phyloP scores from a whole-genome alignment of 192 early-diverging fungal genomes.

The Borealophlyctis nickersoniae region DNA sequence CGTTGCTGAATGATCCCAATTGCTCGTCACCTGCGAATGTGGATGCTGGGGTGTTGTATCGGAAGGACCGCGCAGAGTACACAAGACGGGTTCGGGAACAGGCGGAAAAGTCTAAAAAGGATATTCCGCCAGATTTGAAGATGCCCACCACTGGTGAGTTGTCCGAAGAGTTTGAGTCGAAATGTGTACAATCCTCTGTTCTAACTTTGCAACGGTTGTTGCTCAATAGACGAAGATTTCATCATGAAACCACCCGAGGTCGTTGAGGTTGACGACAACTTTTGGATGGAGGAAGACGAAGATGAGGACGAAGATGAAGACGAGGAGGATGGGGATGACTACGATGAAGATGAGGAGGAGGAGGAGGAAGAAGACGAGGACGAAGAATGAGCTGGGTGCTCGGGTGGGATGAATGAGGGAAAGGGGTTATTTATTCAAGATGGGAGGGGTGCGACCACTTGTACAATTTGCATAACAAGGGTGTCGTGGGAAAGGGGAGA shows the following conservation, averaged over 20 bases:
- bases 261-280: constrained; percentile 41
- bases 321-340: constrained; percentile 30
- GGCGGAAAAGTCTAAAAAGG: constrained; percentile 49
- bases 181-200: background rate
- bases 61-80: constrained; percentile 42
- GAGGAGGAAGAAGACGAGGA: constrained; percentile 13
- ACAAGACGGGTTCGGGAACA: constrained; percentile 40
- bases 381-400: too few species aligned
- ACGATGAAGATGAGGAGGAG: constrained; percentile 35
- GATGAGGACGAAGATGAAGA: constrained; percentile 40
- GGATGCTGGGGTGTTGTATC: constrained; percentile 52
- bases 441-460: too few species aligned
- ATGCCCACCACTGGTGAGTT: constrained; percentile 46
- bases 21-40: constrained; percentile 55
- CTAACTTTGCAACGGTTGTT: background rate
- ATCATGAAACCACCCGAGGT: constrained; percentile 27
- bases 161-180: background rate
- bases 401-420: too few species aligned
- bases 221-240: constrained; percentile 21
- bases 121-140: constrained; percentile 50
- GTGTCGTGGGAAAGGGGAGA: too few species aligned
- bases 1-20: constrained; percentile 56
- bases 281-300: constrained; percentile 49
- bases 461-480: too few species aligned
- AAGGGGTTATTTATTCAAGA: too few species aligned